Evolutionary conservation across 306 rosid genomes (phyloP).

Genomic region (Prunus mume): DNA sequence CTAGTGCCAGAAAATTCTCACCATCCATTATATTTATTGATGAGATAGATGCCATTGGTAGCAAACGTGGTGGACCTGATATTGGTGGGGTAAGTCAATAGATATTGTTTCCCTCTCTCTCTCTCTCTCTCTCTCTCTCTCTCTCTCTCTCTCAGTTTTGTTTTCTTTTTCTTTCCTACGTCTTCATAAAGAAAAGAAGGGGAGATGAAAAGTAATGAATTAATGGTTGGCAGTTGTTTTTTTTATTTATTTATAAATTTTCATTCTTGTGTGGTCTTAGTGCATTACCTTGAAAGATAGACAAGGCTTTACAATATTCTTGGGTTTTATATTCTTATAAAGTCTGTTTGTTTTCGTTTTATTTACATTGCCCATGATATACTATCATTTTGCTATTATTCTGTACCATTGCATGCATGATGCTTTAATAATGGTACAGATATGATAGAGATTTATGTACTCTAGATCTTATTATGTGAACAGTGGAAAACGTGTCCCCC

Average conservation of each 20-base stretch:
- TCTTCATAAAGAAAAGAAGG: neutral
- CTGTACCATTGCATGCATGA: neutral
- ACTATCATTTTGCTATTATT: neutral
- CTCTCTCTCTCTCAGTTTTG: neutral
- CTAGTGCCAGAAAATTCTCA: conserved; percentile 80
- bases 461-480: neutral
- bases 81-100: conserved; percentile 87
- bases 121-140: neutral
- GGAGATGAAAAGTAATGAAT: neutral
- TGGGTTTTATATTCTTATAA: neutral
- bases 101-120: conserved; percentile 13
- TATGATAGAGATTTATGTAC: neutral
- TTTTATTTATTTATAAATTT: neutral
- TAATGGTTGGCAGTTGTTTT: neutral
- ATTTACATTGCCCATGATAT: neutral
- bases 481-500: neutral
- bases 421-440: neutral
- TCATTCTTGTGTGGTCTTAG: neutral
- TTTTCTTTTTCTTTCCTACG: too few species aligned
- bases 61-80: conserved; percentile 99
- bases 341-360: neutral
- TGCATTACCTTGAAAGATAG: neutral
- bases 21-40: conserved; percentile 95
- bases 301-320: neutral
- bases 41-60: conserved; percentile 99